Base-by-base conservation (phyloP, 2,329 filamentous ascomycete species). In the Penicillium concentricum region DNA sequence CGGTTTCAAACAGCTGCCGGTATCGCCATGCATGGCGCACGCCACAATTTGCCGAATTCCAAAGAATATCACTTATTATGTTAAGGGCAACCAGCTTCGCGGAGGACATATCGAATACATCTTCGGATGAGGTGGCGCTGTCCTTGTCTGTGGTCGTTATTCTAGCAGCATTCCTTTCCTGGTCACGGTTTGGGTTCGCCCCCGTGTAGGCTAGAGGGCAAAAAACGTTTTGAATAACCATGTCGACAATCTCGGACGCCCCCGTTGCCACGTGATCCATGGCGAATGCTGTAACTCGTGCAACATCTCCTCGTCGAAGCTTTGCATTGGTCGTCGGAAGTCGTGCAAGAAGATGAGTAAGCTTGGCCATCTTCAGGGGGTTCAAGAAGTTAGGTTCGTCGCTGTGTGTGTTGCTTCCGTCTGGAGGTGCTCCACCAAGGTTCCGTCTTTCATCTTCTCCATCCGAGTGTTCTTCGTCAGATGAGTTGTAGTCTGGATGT, bases 21-120 rank as follows among this genome's bases (percentile, higher is more conserved):
- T 92, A 96, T 51, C 91, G 87, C 90, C 92, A 96, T 3, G 90
- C 90, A 70, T 92, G 90, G 2, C 90, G 86, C 24, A 93, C 87
- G 2, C 87, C 88, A 61, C 88, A 89, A 10, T 87, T 91, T 5
- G 84, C 81, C 0, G 88, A 90, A 0, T 90, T 89, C 0, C 89
- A 90, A 13, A 96, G 81, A 44, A 96, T 88, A 70, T 97, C 92
- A 30, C 82, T 86, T 49, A 90, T 82, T 50, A 94, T 80, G 69
- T 95, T 96, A 3, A 97, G 80, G 1, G 85, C 92, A 20, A 96
- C 87, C 2, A 96, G 80, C 64, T 88, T 90, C 1, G 90, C 85
- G 2, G 84, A 81, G 51, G 89, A 92, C 0, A 82, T 83, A 70
- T 96, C 91, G 16, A 81, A 73, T 42, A 77, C 81, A 16, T 81